A percentile compares a stretch with the other conserved stretches of the same genome.
Conservation (phyloP, 164 flowering plant species). For the Hamamelis virginiana region DNA sequence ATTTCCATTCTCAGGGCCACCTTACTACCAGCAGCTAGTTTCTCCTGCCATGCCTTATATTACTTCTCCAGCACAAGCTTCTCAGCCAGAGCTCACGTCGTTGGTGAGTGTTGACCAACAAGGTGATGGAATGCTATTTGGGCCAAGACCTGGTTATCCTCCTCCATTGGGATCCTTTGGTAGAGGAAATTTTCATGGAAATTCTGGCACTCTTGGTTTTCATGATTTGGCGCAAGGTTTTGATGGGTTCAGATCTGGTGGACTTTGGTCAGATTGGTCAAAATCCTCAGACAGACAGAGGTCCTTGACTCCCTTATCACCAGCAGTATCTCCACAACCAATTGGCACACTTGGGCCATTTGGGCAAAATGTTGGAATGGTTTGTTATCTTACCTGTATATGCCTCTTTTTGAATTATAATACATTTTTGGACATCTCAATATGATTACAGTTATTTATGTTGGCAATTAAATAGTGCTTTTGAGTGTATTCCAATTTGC, state of each 20-base stretch:
- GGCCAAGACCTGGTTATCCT: slow-evolving; percentile 63
- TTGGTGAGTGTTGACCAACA: slow-evolving; percentile 52
- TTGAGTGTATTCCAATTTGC: no score
- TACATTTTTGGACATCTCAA: no score
- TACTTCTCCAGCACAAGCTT: slow-evolving; percentile 57
- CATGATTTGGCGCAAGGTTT: slow-evolving; percentile 60
- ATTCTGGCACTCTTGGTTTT: slow-evolving; percentile 42
- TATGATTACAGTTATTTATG: no score
- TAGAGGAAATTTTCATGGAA: slow-evolving; percentile 56
- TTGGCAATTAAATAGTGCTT: no score
- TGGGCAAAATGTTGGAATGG: slow-evolving; percentile 68
- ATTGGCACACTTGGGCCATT: slow-evolving; percentile 57
- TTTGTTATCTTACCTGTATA: slow-evolving; percentile 19
- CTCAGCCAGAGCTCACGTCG: slow-evolving; percentile 59
- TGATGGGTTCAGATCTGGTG: slow-evolving; percentile 71
- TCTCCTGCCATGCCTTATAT: slow-evolving; percentile 63
- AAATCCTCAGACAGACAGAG: slow-evolving; percentile 67
- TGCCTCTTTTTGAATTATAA: neutral
- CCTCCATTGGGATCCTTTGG: slow-evolving; percentile 52
- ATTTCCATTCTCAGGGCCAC: slow-evolving; percentile 59
- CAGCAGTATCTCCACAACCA: slow-evolving; percentile 67
- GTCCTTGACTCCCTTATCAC: slow-evolving; percentile 60
- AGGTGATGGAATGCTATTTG: slow-evolving; percentile 50
- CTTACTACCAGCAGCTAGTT: slow-evolving; percentile 72
- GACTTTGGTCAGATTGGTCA: slow-evolving; percentile 69